These are phyloP conservation scores for Agastache rugosa DNA, from an alignment of 257 asterid species.

Conservation along the genomic window DNA sequence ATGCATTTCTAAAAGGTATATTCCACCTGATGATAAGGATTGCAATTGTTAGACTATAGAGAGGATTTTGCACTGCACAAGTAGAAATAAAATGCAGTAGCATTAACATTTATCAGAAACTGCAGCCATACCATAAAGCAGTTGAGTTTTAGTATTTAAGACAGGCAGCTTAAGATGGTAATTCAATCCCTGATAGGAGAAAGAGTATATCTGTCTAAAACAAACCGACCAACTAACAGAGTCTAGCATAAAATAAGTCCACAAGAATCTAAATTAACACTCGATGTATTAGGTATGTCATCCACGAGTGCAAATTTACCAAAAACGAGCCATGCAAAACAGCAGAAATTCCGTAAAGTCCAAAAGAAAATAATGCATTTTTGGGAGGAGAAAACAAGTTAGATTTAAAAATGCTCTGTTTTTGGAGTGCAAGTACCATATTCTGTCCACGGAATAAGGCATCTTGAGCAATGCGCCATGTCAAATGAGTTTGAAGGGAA, in stretches of 20 bases:
- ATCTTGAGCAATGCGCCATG: conserved; percentile 70
- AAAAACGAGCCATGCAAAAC: conserved; percentile 6
- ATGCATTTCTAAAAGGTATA: conserved; percentile 62
- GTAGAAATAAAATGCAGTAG: not conserved
- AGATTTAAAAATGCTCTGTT: not conserved
- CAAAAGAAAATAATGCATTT: not conserved
- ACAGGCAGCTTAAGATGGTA: not conserved
- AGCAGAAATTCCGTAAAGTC: not conserved
- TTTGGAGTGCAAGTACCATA: conserved; percentile 44
- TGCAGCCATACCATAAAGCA: conserved; percentile 4
- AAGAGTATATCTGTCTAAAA: too few relatives aligned
- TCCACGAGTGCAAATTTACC: not conserved
- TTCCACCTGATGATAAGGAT: conserved; percentile 52
- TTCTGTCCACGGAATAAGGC: conserved; percentile 68
- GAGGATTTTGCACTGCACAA: conserved; percentile 1
- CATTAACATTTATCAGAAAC: not conserved
- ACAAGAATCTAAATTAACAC: not conserved
- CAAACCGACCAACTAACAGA: too few relatives aligned
- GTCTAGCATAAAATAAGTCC: too few relatives aligned
- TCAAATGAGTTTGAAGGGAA: conserved; percentile 64
- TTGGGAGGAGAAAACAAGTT: not conserved
- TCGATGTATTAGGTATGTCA: not conserved
- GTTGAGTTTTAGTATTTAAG: not conserved
- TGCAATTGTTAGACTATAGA: conserved; percentile 14
- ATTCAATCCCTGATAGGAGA: not conserved